Conservation (phyloP, 1,139 yeast genomes). For the Diutina mesorugosa region DNA sequence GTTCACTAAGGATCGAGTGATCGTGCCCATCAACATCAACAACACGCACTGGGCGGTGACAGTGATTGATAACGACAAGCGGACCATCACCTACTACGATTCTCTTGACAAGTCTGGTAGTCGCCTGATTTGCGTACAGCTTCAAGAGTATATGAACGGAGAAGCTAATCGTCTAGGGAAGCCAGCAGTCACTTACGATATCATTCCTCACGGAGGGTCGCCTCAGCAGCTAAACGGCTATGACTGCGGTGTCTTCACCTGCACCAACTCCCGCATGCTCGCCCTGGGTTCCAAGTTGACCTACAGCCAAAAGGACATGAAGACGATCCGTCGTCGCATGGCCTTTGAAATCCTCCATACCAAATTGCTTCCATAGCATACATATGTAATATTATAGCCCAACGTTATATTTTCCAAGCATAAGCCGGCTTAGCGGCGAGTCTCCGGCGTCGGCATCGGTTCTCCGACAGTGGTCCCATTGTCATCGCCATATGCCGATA, state of each 20-base stretch:
- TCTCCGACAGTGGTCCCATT: background rate
- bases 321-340: slow-evolving; percentile 55
- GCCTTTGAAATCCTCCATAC: slow-evolving; percentile 35
- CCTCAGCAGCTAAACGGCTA: slow-evolving; percentile 87
- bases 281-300: slow-evolving; percentile 32
- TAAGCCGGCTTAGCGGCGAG: background rate
- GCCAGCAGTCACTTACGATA: slow-evolving; percentile 22
- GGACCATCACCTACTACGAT: slow-evolving; percentile 61
- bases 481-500: background rate
- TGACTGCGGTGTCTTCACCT: slow-evolving; percentile 93
- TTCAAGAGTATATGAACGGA: slow-evolving; percentile 48
- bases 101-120: slow-evolving; percentile 54
- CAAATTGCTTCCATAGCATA: slow-evolving; percentile 5
- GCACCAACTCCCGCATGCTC: slow-evolving; percentile 60
- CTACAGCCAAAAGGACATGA: slow-evolving; percentile 65
- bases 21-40: slow-evolving; percentile 75
- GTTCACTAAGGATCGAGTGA: slow-evolving; percentile 45
- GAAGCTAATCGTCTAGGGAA: slow-evolving; percentile 35
- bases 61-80: slow-evolving; percentile 49
- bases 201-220: slow-evolving; percentile 28
- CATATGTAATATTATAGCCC: background rate
- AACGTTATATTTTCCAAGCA: background rate
- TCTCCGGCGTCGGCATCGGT: background rate
- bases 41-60: slow-evolving; percentile 92
- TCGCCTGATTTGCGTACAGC: slow-evolving; percentile 35